Base-by-base conservation (phyloP, 2,329 filamentous ascomycete species). In the Amauroascus niger region DNA sequence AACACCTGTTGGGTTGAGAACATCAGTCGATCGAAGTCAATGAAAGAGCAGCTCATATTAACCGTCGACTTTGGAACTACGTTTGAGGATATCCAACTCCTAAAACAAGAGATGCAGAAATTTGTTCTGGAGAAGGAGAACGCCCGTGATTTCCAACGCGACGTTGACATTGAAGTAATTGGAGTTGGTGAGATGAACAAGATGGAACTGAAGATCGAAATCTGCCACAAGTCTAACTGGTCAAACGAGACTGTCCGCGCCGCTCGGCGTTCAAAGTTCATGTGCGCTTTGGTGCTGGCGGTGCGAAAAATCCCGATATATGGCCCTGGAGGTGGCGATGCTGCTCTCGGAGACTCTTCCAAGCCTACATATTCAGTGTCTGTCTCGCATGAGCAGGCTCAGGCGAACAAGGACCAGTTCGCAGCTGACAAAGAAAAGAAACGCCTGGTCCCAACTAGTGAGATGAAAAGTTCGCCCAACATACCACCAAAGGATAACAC, bases 1-100 rank as follows among this genome's bases (percentile, higher is more conserved):
- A 97, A 97, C 75, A 85, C 81, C 50, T 74, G 90, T n/a, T 96
- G 89, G 86, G 84, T 98, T 53, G 91, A 97, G 68, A 98, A 98
- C 67, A 80, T 96, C 58, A 86, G 86, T 8, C 86, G 93, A 51
- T 91, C 87, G 66, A 90, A 88, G 68, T 84, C 89, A 46, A 96
- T 96, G 91, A 85, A 84, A 59, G 93, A 95, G 70, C 81, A 81
- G 49, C 78, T 97, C 50, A 81, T 84, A 9, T 75, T 97, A 49
- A 86, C 85, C 57, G 83, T 95, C 55, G 83, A 83, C 4, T 97
- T 87, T 65, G 88, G 89, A 62, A 97, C 93, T 0, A 80, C 79
- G 0, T 91, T 97, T 52, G 88, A 94, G 60, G 90, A 97, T 57
- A 81, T 97, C 57, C 88, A 95, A 66, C 76, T 88, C 7, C 78